Evolutionary conservation across 805 yeast species (phyloP).

Genomic region (Blastobotrys attinorum): DNA sequence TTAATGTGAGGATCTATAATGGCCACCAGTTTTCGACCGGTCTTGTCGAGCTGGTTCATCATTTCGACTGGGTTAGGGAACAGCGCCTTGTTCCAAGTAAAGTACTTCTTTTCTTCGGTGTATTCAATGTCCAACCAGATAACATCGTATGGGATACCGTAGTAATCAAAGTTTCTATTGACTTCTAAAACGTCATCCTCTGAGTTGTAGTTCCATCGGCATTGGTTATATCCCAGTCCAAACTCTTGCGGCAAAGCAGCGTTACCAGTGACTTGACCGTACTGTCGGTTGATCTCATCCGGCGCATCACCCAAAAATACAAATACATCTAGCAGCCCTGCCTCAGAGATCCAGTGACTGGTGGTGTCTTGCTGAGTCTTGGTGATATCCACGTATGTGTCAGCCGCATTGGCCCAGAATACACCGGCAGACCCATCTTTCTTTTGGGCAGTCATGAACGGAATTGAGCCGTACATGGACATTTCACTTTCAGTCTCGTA

Average conservation of each 20-base stretch:
- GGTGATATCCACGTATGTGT: constrained; percentile 75
- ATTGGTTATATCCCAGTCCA: constrained; percentile 87
- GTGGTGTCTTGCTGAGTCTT: constrained; percentile 28
- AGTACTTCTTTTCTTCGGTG: constrained; percentile 75
- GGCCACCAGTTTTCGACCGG: constrained; percentile 76
- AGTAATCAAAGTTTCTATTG: constrained; percentile 58
- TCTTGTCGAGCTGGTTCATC: constrained; percentile 52
- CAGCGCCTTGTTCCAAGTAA: constrained; percentile 72
- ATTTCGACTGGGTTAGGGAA: constrained; percentile 69
- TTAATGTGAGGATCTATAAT: constrained; percentile 90
- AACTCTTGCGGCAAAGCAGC: constrained; percentile 67
- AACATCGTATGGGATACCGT: constrained; percentile 75
- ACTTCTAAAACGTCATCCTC: constrained; percentile 72
- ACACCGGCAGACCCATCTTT: constrained; percentile 57
- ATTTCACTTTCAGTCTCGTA: constrained; percentile 73
- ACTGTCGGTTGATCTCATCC: constrained; percentile 50
- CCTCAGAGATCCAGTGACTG: constrained; percentile 92
- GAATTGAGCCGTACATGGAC: constrained; percentile 95
- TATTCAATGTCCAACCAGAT: constrained; percentile 95
- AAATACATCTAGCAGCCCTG: constrained; percentile 71
- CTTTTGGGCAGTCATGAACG: constrained; percentile 68
- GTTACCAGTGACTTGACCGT: constrained; percentile 64
- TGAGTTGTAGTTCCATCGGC: constrained; percentile 94
- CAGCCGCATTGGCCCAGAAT: constrained; percentile 91
- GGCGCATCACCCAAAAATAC: constrained; percentile 50